Conservation (phyloP, 768 basidiomycete genomes). For the Brasilioporus rufonigricans region DNA sequence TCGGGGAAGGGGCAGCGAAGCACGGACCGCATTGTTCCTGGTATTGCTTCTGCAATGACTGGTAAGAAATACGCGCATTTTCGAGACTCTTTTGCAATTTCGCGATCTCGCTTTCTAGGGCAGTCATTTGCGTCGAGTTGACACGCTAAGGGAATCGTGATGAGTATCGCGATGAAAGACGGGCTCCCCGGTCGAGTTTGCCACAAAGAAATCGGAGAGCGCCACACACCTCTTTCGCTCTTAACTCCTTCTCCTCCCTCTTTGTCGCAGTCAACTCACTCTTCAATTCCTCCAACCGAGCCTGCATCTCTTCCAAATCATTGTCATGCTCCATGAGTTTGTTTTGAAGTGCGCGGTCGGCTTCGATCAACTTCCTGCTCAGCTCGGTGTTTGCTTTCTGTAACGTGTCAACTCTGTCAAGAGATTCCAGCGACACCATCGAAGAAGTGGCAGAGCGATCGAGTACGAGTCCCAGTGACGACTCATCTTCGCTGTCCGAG, state of each 20-base stretch:
- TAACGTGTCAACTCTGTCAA: constrained; percentile 72
- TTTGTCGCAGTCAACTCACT: constrained; percentile 77
- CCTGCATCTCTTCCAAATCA: constrained; percentile 81
- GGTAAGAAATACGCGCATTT: constrained; percentile 66
- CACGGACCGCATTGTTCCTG: constrained; percentile 80
- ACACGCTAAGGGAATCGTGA: constrained; percentile 44
- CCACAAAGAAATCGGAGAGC: constrained; percentile 2
- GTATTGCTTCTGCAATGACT: constrained; percentile 81
- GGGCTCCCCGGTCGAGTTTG: not conserved
- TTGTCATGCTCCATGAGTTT: constrained; percentile 74
- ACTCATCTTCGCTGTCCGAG: constrained; percentile 46
- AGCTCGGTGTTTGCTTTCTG: constrained; percentile 74
- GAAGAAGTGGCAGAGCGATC: constrained; percentile 61
- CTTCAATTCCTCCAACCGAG: constrained; percentile 70
- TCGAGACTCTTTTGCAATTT: constrained; percentile 76
- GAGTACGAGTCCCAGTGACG: constrained; percentile 54
- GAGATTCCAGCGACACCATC: constrained; percentile 65
- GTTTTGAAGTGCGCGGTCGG: constrained; percentile 63
- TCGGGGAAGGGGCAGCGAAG: not conserved
- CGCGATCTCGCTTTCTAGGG: constrained; percentile 75
- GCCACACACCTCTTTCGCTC: constrained; percentile 73
- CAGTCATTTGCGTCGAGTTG: constrained; percentile 61
- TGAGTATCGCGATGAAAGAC: not conserved
- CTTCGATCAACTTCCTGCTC: constrained; percentile 70
- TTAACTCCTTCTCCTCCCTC: constrained; percentile 90